Conservation (phyloP, 768 basidiomycete genomes). For the Pilatotrama ljubarskyi region DNA sequence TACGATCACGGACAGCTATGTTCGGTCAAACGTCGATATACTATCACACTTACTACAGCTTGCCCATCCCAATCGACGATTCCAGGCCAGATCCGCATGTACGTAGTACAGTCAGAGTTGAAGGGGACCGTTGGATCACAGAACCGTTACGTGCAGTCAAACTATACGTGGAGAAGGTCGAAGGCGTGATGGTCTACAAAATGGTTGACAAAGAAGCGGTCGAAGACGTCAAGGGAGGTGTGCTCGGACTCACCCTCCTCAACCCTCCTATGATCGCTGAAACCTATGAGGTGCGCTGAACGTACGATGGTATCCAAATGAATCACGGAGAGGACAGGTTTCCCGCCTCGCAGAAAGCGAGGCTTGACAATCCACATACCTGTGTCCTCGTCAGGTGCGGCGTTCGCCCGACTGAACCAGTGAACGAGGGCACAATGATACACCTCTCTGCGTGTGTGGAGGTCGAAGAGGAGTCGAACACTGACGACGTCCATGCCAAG, state of each 20-base stretch:
- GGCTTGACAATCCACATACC: slow-evolving; percentile 33
- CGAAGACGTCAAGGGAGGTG: slow-evolving; percentile 5
- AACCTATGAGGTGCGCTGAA: slow-evolving; percentile 33
- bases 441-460: background rate
- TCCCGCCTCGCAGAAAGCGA: background rate
- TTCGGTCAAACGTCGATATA: too few species aligned
- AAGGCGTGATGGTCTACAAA: slow-evolving; percentile 18
- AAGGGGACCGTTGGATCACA: too few species aligned
- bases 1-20: too few species aligned
- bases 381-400: slow-evolving; percentile 24
- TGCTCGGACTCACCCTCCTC: background rate
- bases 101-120: too few species aligned
- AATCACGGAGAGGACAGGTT: background rate
- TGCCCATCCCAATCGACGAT: too few species aligned
- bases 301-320: slow-evolving; percentile 14
- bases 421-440: slow-evolving; percentile 25
- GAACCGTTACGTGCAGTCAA: too few species aligned
- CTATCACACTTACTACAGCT: too few species aligned
- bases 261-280: background rate
- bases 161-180: background rate
- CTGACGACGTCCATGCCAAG: background rate
- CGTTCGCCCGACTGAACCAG: background rate
- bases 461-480: background rate
- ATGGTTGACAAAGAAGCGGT: slow-evolving; percentile 14
- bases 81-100: too few species aligned